Conservation (phyloP, 768 basidiomycete species). For the Leucogyrophana mollusca region DNA sequence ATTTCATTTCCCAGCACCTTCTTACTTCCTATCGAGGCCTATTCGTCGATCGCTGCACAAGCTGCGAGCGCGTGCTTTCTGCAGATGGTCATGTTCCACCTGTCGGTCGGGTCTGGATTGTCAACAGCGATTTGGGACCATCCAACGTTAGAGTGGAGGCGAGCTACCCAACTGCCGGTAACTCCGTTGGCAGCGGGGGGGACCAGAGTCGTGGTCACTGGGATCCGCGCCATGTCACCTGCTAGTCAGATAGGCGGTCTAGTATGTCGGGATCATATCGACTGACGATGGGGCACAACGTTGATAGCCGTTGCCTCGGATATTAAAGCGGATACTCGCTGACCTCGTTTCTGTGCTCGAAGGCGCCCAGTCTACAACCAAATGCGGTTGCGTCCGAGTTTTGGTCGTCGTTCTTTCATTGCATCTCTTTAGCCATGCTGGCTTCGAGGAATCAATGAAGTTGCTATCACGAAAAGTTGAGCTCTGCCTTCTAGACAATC, state of each 20-base stretch:
- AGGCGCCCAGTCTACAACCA: too few relatives aligned
- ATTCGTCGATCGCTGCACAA: constrained; percentile 59
- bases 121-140: background rate
- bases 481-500: too few relatives aligned
- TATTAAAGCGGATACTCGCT: too few relatives aligned
- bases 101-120: constrained; percentile 57
- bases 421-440: too few relatives aligned
- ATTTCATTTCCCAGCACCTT: constrained; percentile 36
- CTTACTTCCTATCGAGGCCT: constrained; percentile 57
- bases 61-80: constrained; percentile 66
- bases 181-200: background rate
- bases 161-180: background rate
- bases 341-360: too few relatives aligned
- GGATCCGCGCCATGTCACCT: constrained; percentile 52
- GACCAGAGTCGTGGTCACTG: constrained; percentile 36
- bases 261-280: background rate
- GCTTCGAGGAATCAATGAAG: too few relatives aligned
- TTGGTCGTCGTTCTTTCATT: too few relatives aligned
- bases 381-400: too few relatives aligned
- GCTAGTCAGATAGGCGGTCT: too few relatives aligned
- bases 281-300: background rate
- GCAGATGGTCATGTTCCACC: constrained; percentile 72
- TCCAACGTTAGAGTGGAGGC: background rate
- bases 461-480: too few relatives aligned
- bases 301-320: too few relatives aligned